Conservation (phyloP, 2,329 filamentous ascomycete genomes). For the Zelopaecilomyces penicillatus region DNA sequence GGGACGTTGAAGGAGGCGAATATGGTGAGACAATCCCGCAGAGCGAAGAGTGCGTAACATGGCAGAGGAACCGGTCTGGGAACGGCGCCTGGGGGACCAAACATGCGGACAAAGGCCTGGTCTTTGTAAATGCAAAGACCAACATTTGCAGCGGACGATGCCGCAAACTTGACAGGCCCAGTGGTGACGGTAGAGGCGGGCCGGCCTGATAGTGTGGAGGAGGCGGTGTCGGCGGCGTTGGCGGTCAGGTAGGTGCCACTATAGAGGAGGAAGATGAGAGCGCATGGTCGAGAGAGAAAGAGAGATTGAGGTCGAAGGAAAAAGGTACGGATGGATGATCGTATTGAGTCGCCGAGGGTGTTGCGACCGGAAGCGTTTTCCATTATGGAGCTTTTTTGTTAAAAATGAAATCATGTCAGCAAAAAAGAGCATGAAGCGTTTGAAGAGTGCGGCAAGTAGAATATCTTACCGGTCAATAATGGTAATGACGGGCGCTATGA, state of each 20-base stretch:
- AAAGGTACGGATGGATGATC: conserved; percentile 47
- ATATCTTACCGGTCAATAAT: conserved; percentile 69
- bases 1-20: conserved; percentile 91
- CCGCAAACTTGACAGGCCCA: conserved; percentile 71
- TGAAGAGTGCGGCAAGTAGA: background rate
- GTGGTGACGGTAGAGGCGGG: conserved; percentile 58
- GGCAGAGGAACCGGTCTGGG: conserved; percentile 55
- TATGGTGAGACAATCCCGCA: conserved; percentile 80
- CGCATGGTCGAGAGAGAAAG: conserved; percentile 58
- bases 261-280: conserved; percentile 67
- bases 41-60: conserved; percentile 70
- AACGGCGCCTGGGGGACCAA: conserved; percentile 51
- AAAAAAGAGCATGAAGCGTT: background rate
- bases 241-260: conserved; percentile 84
- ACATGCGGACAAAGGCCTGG: conserved; percentile 73
- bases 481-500: conserved; percentile 77
- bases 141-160: conserved; percentile 76
- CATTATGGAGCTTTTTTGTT: conserved; percentile 56
- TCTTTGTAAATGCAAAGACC: conserved; percentile 85
- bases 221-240: conserved; percentile 74
- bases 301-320: conserved; percentile 52
- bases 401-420: conserved; percentile 3
- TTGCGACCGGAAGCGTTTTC: conserved; percentile 68
- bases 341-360: conserved; percentile 51
- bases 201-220: conserved; percentile 52